These are phyloP conservation scores for Bipolaris gigantea DNA, from an alignment of 2,329 filamentous ascomycete species.

Conservation along the genomic window DNA sequence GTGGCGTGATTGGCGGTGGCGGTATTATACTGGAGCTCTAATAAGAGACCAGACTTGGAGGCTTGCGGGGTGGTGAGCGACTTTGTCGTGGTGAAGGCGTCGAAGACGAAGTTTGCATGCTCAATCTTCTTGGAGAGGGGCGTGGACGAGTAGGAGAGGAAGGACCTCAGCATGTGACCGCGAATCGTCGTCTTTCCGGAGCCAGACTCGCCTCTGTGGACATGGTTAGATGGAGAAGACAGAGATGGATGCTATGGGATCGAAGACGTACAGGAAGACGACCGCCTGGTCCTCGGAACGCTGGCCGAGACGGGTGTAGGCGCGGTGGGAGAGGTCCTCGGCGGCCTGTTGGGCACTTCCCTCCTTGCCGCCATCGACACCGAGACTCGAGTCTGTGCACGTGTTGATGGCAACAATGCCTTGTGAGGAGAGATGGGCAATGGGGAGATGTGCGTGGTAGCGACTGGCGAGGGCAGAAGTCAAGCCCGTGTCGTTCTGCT, in stretches of 20 bases:
- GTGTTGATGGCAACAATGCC: slow-evolving; percentile 92
- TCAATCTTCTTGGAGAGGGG: slow-evolving; percentile 92
- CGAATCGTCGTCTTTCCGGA: slow-evolving; percentile 94
- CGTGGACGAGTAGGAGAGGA: slow-evolving; percentile 88
- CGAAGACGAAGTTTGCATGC: slow-evolving; percentile 91
- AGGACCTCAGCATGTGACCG: slow-evolving; percentile 80
- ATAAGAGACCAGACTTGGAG: slow-evolving; percentile 92
- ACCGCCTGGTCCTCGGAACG: slow-evolving; percentile 92
- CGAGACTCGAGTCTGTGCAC: slow-evolving; percentile 85
- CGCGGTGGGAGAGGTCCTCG: slow-evolving; percentile 85
- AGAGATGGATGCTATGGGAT: background rate
- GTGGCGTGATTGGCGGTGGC: slow-evolving; percentile 80
- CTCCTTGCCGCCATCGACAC: slow-evolving; percentile 85
- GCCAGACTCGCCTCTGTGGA: slow-evolving; percentile 82
- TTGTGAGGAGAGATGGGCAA: slow-evolving; percentile 86
- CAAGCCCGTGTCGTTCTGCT: slow-evolving; percentile 75
- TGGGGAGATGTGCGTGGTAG: slow-evolving; percentile 89
- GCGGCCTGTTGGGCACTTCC: slow-evolving; percentile 91
- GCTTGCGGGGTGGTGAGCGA: slow-evolving; percentile 93
- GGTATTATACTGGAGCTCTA: slow-evolving; percentile 95
- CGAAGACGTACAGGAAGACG: slow-evolving; percentile 77
- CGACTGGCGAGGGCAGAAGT: slow-evolving; percentile 83
- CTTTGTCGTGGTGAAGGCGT: slow-evolving; percentile 95
- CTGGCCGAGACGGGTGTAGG: slow-evolving; percentile 81
- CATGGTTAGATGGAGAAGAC: slow-evolving; percentile 7